phyloP scores from a whole-genome alignment of 2,329 filamentous ascomycete genomes.

The Calonectria montana region DNA sequence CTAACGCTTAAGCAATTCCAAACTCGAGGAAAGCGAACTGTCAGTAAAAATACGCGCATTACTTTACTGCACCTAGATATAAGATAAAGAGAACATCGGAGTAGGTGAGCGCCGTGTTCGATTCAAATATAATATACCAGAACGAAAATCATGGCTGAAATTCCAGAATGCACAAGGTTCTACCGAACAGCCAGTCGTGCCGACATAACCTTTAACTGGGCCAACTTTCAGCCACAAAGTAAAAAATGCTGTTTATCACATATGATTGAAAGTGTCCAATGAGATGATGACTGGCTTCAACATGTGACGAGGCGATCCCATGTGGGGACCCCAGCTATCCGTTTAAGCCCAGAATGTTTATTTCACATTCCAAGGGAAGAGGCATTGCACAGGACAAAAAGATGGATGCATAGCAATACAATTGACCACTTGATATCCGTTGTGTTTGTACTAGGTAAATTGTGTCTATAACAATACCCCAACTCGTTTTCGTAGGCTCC shows the following conservation, averaged over 20 bases:
- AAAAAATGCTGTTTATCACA: background rate
- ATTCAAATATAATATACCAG: too few species aligned
- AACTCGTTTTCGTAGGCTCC: too few species aligned
- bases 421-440: background rate
- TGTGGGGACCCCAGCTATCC: background rate
- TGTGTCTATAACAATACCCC: too few species aligned
- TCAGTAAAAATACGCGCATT: too few species aligned
- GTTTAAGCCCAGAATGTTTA: background rate
- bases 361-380: background rate
- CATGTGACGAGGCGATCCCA: background rate
- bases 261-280: background rate
- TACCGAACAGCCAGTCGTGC: background rate
- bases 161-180: too few species aligned
- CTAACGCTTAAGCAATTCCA: too few species aligned
- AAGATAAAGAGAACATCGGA: too few species aligned
- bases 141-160: too few species aligned
- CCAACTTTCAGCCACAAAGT: background rate
- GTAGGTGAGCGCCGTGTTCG: too few species aligned
- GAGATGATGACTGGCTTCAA: background rate
- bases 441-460: background rate
- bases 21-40: too few species aligned
- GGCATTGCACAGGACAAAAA: background rate
- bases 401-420: background rate
- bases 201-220: background rate
- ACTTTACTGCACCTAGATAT: too few species aligned